Conservation (phyloP, 129 eudicot species). For the Lonicera japonica region DNA sequence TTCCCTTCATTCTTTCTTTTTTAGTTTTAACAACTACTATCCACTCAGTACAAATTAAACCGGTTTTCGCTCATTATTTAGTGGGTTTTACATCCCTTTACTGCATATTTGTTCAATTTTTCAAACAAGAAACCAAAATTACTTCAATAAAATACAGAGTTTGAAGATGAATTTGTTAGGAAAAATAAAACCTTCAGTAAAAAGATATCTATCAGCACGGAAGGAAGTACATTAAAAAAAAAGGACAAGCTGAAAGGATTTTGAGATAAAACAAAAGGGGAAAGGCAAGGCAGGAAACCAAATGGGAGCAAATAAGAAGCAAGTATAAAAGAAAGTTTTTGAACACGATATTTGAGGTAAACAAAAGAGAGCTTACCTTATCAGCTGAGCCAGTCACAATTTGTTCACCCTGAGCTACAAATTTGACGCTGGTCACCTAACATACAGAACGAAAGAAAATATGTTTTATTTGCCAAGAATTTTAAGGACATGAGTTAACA, state of each 20-base stretch:
- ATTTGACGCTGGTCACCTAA: constrained; percentile 86
- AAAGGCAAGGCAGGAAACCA: too few species aligned
- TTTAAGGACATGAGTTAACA: too few species aligned
- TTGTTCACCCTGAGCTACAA: constrained; percentile 73
- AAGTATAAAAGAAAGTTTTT: background rate
- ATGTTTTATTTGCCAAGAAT: background rate
- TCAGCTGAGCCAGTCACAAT: constrained; percentile 90
- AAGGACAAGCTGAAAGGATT: background rate
- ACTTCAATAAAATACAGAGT: background rate
- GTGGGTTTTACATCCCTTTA: too few species aligned
- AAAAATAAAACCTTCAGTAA: background rate
- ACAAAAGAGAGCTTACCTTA: constrained; percentile 41
- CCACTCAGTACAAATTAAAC: too few species aligned
- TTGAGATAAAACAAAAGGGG: background rate
- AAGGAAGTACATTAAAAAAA: background rate
- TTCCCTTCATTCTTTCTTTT: too few species aligned
- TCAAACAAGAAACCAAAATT: background rate
- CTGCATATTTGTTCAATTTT: too few species aligned
- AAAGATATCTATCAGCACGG: background rate
- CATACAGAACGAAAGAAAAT: constrained; percentile 10
- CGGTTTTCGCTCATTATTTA: too few species aligned
- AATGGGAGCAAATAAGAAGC: background rate
- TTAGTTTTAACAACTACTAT: too few species aligned
- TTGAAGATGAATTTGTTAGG: background rate
- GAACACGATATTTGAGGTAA: background rate